Base-by-base conservation (phyloP, 805 yeast species). In the Hanseniaspora taiwanica region DNA sequence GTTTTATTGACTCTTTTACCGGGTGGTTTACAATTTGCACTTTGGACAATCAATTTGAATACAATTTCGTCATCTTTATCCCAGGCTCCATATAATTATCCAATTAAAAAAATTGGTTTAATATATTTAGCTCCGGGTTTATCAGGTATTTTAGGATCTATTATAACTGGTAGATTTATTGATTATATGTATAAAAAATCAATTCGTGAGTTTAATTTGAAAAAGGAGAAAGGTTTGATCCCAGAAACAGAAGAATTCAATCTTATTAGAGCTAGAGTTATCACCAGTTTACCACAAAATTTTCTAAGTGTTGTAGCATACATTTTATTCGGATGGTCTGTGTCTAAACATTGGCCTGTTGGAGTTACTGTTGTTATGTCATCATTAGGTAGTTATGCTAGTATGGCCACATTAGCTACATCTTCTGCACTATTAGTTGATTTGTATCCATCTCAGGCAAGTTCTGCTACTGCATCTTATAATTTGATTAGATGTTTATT, bases 111-210 rank as follows among this genome's bases (percentile, higher is more conserved):
- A 37, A 72, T 82, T 33, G 94, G 94, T 2, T 58, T 75, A 14
- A 74, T 84, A 39, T 85, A 76, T 51, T 62, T 85, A 31, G 81
- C 94, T 3, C 76, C 79, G 17, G 95, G 95, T 13, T 48, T 72
- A 0, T 80, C 78, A 12, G 72, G 83, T 3, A 54, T 81, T 13
- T 27, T 66, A 0, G 85, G 89, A 16, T 72, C 87, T 0, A 44
- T 83, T 0, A 21, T 54, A 0, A 58, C 76, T 3, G 94, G 94
- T 1, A 62, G 66, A 46, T 34, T 73, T 4, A 52, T 81, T 47
- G 78, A 81, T 50, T 56, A 58, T 54, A 55, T 55, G 36, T 66
- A 65, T 46, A 44, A 48, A 34, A 44, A 46, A 8, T 50, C 52
- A 37, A 36, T 51, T 37, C 3, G 59, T 63, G n/a, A 74, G 76